Conservation (phyloP, 192 early-diverging fungal genomes). For the Coemansia sp. region DNA sequence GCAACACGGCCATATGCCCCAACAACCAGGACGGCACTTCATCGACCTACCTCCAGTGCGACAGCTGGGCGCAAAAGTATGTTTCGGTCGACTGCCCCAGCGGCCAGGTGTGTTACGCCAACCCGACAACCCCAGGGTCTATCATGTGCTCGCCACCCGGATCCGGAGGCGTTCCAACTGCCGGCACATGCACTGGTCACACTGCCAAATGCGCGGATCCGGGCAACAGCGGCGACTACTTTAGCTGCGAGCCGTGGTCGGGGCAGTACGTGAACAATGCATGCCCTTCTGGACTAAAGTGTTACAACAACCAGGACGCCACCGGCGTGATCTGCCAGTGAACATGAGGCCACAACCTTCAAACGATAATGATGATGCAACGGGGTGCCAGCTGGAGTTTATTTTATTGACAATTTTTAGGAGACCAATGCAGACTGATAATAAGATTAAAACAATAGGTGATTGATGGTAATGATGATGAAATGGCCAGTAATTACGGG, state of each 20-base stretch:
- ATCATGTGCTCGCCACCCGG: slow-evolving; percentile 41
- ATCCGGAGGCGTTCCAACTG: slow-evolving; percentile 33
- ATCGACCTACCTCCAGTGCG: slow-evolving; percentile 43
- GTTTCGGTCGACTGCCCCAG: slow-evolving; percentile 25
- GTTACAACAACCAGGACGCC: slow-evolving; percentile 34
- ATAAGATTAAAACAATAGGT: background rate
- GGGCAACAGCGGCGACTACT: slow-evolving; percentile 30
- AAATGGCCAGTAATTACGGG: background rate
- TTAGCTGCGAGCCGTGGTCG: slow-evolving; percentile 41
- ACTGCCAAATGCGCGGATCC: slow-evolving; percentile 31
- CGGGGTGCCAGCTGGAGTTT: background rate
- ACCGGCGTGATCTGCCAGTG: slow-evolving; percentile 27
- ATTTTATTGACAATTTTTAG: background rate
- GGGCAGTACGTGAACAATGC: slow-evolving; percentile 30
- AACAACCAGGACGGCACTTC: slow-evolving; percentile 40
- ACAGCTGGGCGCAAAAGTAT: slow-evolving; percentile 35
- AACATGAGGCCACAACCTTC: background rate
- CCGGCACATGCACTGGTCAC: slow-evolving; percentile 32
- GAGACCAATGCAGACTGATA: background rate
- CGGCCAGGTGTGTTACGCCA: slow-evolving; percentile 49
- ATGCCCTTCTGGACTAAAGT: slow-evolving; percentile 25
- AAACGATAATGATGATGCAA: background rate
- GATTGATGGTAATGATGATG: background rate
- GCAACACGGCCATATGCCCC: slow-evolving; percentile 39
- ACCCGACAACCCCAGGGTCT: slow-evolving; percentile 30